Base-by-base conservation (phyloP, 495 filamentous ascomycete species). In the Hyaloscypha finlandica region DNA sequence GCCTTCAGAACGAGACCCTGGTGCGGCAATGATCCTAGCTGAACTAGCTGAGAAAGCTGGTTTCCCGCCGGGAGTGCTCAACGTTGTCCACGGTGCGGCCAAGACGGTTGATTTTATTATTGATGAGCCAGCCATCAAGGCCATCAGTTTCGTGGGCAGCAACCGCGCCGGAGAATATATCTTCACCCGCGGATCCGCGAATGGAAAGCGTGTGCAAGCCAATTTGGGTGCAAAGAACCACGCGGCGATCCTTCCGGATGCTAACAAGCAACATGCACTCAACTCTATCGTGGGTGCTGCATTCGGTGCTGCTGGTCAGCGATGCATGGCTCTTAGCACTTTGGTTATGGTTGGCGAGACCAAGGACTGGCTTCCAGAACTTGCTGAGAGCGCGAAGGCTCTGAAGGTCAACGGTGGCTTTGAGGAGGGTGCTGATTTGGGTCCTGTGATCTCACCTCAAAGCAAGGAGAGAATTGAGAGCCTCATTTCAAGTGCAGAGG, bases 161-260 rank as follows among this genome's bases (percentile, higher is more conserved):
- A 98, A 98, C 84, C 90, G 91, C 77, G 95, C 95, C 19, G 95
- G 95, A 70, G 92, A 98, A 78, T 99, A 99, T 79, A 99, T 99
- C 77, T 98, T 90, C 78, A 78, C 85, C 56, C 90, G 94, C 58
- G 96, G 86, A 22, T 96, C 93, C 8, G 94, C 94, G 69, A 94
- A 97, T 74, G 95, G 95, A 59, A 89, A 89, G 77, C 84, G 86
- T 71, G 94, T 97, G n/a, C 95, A 99, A 80, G 95, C 95, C 73
- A 99, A 99, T 78, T 80, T 99, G 61, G 95, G 95, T 29, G 95
- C 95, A 53, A 99, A 99, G 87, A 99, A 99, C 84, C 95, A 99
- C 77, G 94, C 94, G 30, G 91, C 92, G 35, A 88, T 99, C 29
- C 85, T 98, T 68, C 95, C 96, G 1, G 95, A 99, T 81, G 92